Conservation (phyloP, 2,329 filamentous ascomycete species). For the Geosmithia putterillii region DNA sequence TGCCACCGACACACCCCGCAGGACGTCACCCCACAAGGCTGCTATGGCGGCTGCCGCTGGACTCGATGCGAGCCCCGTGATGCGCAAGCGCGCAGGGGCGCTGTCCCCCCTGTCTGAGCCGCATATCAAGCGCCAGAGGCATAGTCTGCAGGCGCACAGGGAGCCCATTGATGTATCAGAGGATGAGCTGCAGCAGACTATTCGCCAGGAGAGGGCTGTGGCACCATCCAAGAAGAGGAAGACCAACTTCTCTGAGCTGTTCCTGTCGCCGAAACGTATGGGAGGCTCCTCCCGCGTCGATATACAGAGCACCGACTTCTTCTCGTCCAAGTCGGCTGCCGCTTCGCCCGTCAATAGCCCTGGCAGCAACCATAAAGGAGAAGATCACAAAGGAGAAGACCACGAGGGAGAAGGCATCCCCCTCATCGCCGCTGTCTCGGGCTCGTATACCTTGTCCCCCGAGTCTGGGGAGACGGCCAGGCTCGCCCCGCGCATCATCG, state of each 20-base stretch:
- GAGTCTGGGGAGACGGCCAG: background rate
- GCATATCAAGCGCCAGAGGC: slow-evolving; percentile 7
- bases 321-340: background rate
- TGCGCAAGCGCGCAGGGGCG: background rate
- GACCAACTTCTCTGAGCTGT: slow-evolving; percentile 7
- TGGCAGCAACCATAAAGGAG: too few relatives aligned
- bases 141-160: slow-evolving; percentile 3
- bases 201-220: background rate
- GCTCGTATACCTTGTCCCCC: slow-evolving; percentile 4
- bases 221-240: slow-evolving; percentile 1
- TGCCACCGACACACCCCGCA: slow-evolving; percentile 9
- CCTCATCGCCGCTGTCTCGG: slow-evolving; percentile 12
- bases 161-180: slow-evolving; percentile 9
- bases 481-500: slow-evolving; percentile 2
- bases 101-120: background rate
- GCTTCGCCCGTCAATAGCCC: too few relatives aligned
- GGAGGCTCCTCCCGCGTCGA: slow-evolving; percentile 10
- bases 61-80: background rate
- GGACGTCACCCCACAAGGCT: background rate
- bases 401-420: background rate
- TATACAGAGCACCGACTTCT: slow-evolving; percentile 12
- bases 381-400: too few relatives aligned
- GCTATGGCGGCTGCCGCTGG: too few relatives aligned
- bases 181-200: slow-evolving; percentile 14
- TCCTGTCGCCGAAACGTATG: background rate